Evolutionary conservation across 768 basidiomycete genomes (phyloP).

Genomic region (Naganishia onofrii): DNA sequence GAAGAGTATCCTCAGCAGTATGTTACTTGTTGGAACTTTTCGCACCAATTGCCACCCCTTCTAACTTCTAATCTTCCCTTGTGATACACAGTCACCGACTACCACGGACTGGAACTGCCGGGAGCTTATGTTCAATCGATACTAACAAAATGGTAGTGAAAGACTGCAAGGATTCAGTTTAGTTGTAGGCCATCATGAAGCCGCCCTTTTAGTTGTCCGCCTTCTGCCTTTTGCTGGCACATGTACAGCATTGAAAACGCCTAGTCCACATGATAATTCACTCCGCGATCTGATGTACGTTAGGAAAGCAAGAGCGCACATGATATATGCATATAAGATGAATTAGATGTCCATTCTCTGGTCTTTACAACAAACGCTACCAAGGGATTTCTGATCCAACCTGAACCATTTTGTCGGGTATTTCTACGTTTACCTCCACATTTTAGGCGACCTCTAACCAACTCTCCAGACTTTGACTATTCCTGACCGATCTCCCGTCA

Average conservation of each 20-base stretch:
- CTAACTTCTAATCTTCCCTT: constrained; percentile 24
- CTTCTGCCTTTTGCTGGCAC: no score
- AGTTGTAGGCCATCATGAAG: background rate
- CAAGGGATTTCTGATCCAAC: no score
- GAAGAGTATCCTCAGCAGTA: constrained; percentile 68
- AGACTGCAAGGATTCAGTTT: background rate
- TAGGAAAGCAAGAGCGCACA: no score
- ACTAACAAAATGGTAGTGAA: constrained; percentile 42
- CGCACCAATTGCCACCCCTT: no score
- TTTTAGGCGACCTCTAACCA: background rate
- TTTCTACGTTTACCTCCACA: no score
- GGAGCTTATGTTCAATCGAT: constrained; percentile 46
- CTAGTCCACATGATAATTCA: no score
- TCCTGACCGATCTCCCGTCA: constrained; percentile 78
- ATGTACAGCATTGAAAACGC: no score
- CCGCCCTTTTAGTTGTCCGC: background rate
- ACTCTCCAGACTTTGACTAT: constrained; percentile 74
- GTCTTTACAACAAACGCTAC: no score
- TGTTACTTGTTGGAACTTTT: constrained; percentile 26
- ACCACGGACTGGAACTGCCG: constrained; percentile 48
- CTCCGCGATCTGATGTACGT: no score
- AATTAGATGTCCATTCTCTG: no score
- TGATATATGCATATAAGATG: no score
- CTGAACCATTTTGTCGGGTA: no score
- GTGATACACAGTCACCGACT: constrained; percentile 41